A percentile compares a stretch with the other conserved stretches of the same genome.
phyloP scores from a whole-genome alignment of 306 rosid species.

The Hippophae gyantsensis region DNA sequence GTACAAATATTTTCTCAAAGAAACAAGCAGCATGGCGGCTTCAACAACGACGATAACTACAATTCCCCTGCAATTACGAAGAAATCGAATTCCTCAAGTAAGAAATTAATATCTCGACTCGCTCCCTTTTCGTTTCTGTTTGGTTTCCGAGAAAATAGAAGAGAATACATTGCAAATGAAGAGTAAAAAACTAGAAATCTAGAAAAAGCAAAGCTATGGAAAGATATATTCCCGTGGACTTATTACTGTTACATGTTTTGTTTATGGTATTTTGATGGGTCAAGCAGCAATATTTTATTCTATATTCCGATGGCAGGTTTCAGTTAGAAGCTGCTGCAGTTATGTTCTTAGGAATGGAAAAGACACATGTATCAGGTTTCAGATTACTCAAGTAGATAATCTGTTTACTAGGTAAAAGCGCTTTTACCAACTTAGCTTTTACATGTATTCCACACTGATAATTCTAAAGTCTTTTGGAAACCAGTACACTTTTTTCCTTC shows the following conservation, averaged over 20 bases:
- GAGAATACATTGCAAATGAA: neutral
- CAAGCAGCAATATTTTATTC: neutral
- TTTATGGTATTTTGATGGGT: neutral
- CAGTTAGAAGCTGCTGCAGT: slow-evolving; percentile 15
- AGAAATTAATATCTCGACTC: neutral
- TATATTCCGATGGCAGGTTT: slow-evolving; percentile 8
- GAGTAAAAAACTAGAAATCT: neutral
- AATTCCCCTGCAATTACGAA: slow-evolving; percentile 3
- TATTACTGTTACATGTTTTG: neutral
- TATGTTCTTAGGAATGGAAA: slow-evolving; percentile 8
- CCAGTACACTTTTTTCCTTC: neutral
- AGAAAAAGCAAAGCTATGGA: neutral
- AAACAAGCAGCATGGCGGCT: slow-evolving; percentile 1
- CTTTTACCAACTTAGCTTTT: neutral
- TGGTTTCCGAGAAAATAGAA: neutral
- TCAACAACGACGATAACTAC: slow-evolving; percentile 11
- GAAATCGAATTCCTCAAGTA: slow-evolving; percentile 19
- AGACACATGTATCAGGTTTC: slow-evolving; percentile 14
- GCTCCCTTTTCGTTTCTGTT: neutral
- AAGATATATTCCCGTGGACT: neutral
- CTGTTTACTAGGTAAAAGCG: slow-evolving; percentile 23
- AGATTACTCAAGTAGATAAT: slow-evolving; percentile 1
- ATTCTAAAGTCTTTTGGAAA: no score
- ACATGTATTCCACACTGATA: no score
- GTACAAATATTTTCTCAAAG: no score